phyloP scores from a whole-genome alignment of 1,284 basidiomycete genomes.

The Hortiboletus rubellus region DNA sequence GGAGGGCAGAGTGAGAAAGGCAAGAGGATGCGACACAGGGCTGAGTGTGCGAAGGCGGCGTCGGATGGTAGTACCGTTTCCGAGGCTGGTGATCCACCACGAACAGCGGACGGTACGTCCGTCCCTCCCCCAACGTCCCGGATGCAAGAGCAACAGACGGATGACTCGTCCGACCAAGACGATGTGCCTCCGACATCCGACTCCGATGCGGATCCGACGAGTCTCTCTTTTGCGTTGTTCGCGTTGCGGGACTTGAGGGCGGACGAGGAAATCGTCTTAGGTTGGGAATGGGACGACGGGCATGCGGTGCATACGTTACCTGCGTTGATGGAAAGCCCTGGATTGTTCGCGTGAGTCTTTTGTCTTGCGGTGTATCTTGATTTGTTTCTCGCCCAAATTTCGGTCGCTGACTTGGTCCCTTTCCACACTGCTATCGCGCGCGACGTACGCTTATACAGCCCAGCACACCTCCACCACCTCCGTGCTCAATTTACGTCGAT shows the following conservation, averaged over 20 bases:
- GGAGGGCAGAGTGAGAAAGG: conserved; percentile 13
- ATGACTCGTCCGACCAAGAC: conserved; percentile 23
- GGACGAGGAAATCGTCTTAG: conserved; percentile 86
- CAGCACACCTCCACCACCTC: conserved; percentile 53
- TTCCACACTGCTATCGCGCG: neutral
- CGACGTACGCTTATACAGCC: conserved; percentile 34
- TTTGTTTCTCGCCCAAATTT: neutral
- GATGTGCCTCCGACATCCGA: conserved; percentile 39
- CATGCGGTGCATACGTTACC: conserved; percentile 85
- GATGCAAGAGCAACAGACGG: conserved; percentile 12
- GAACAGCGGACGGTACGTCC: conserved; percentile 12
- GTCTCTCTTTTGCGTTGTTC: conserved; percentile 81
- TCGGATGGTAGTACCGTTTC: conserved; percentile 3
- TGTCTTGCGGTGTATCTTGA: conserved; percentile 1
- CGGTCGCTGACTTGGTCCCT: conserved; percentile 3
- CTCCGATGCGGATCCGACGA: conserved; percentile 38
- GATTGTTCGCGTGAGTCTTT: conserved; percentile 53
- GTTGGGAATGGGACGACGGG: conserved; percentile 97
- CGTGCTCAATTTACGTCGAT: conserved; percentile 68
- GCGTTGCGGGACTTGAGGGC: conserved; percentile 75
- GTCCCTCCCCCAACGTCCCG: conserved; percentile 10
- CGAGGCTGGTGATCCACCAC: neutral
- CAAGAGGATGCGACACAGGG: conserved; percentile 19
- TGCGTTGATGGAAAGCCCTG: conserved; percentile 60
- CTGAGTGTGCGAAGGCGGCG: conserved; percentile 15